These are phyloP conservation scores for Apophysomyces sp. DNA, from an alignment of 371 early-diverging fungal species.

Conservation along the genomic window DNA sequence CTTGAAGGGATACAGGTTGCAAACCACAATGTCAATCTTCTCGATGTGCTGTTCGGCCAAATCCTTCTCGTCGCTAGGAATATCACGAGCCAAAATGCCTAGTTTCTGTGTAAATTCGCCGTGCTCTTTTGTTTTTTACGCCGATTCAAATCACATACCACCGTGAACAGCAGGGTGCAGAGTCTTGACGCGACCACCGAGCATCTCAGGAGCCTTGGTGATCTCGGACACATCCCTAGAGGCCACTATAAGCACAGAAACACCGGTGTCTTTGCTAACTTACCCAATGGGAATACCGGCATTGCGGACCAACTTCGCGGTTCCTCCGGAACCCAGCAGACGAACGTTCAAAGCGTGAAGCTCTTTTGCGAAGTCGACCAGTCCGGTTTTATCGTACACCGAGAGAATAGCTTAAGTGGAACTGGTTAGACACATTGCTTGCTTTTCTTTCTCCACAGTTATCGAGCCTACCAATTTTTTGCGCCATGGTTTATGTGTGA, in stretches of 20 bases:
- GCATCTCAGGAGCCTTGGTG: conserved; percentile 97
- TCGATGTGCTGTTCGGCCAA: conserved; percentile 85
- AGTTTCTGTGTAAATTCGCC: not conserved
- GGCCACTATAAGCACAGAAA: not conserved
- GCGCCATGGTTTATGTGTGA: not conserved
- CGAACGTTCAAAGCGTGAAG: conserved; percentile 75
- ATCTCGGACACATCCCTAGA: conserved; percentile 93
- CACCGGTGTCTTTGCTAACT: conserved; percentile 5
- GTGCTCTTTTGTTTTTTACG: not conserved
- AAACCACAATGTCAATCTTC: conserved; percentile 93
- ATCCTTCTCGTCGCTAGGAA: conserved; percentile 84
- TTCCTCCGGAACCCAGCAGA: conserved; percentile 95
- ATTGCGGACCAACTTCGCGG: conserved; percentile 86
- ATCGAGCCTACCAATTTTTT: not conserved
- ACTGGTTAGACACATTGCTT: not conserved
- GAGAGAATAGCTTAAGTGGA: conserved; percentile 80
- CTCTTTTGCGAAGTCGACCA: conserved; percentile 86
- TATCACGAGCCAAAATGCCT: conserved; percentile 91
- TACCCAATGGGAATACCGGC: conserved; percentile 89
- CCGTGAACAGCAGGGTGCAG: conserved; percentile 98
- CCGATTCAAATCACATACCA: conserved; percentile 50
- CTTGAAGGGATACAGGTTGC: conserved; percentile 98
- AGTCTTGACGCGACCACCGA: conserved; percentile 98
- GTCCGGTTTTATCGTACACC: conserved; percentile 96
- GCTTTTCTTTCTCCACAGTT: not conserved